phyloP scores from a whole-genome alignment of 257 asterid genomes.

The Verbena officinalis region DNA sequence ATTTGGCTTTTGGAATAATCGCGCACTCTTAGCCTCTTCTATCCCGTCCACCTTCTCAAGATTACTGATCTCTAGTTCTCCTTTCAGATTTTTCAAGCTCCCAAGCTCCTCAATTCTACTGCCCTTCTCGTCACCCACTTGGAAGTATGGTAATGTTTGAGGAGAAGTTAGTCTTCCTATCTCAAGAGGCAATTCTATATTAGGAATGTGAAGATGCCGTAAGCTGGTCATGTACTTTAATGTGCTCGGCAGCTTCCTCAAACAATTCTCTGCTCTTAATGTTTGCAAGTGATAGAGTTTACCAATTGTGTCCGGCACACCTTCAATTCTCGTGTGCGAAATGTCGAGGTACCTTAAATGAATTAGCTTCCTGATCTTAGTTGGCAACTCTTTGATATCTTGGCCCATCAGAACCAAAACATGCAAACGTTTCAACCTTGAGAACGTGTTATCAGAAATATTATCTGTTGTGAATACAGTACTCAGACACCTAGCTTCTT shows the following conservation, averaged over 20 bases:
- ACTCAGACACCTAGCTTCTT: slow-evolving; percentile 20
- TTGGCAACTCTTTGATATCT: neutral
- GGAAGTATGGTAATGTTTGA: slow-evolving; percentile 24
- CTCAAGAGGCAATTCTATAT: slow-evolving; percentile 7
- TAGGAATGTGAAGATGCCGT: slow-evolving; percentile 26
- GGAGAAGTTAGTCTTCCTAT: slow-evolving; percentile 29
- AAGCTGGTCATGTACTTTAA: slow-evolving; percentile 24
- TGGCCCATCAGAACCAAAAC: neutral
- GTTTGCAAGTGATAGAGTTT: slow-evolving; percentile 38
- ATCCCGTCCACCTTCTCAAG: slow-evolving; percentile 29
- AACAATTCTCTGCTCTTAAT: neutral
- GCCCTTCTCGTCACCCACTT: slow-evolving; percentile 16
- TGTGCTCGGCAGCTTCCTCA: slow-evolving; percentile 13
- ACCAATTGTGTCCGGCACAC: slow-evolving; percentile 25
- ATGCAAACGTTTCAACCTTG: slow-evolving; percentile 25
- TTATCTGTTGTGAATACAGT: slow-evolving; percentile 8
- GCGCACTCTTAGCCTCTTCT: slow-evolving; percentile 32
- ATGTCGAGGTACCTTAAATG: slow-evolving; percentile 37
- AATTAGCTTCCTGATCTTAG: slow-evolving; percentile 18
- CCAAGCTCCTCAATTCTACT: slow-evolving; percentile 34
- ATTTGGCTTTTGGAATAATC: slow-evolving; percentile 24
- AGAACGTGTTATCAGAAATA: neutral
- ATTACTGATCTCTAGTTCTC: slow-evolving; percentile 17
- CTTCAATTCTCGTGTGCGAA: neutral
- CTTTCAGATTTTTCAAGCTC: slow-evolving; percentile 24